Base-by-base conservation (phyloP, 2,329 filamentous ascomycete species). In the Pezizomycotina sp. region DNA sequence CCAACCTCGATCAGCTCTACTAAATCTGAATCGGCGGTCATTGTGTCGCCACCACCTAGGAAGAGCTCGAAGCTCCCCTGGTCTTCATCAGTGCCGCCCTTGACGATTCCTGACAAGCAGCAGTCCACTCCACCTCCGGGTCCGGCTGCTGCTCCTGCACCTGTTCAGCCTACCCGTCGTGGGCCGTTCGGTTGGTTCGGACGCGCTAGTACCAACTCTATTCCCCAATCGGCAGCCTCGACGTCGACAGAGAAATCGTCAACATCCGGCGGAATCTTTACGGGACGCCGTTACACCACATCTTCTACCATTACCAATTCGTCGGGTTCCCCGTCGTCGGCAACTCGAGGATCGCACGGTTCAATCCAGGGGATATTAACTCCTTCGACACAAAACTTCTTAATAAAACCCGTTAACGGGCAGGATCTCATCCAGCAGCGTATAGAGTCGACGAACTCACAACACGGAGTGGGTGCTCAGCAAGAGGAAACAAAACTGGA, bases 1-100 rank as follows among this genome's bases (percentile, higher is more conserved):
- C 53, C 57, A 10, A 45, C 55, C 13, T 61, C 63, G 6, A 58
- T 60, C 29, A 52, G 9, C 55, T 71, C 37, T 65, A 71, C 52
- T 65, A 75, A 53, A 71, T 83, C 43, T 77, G 71, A 51, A 62
- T 86, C 39, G 58, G 62, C 35, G 56, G 58, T 47, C 69, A 72
- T 54, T 73, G 72, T 52, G 69, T 73, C 22, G 55, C 58, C 41
- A 55, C 56, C 47, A 37, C 56, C 44, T 43, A 32, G 42, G 47
- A 36, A 46, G 49, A 34, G 47, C 50, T 23, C 51, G 50, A 34
- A 36, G 42, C 43, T 53, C 48, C 29, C 38, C 47, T 30, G 47
- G 44, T n/a, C 48, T 21, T 32, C 37, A 8, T 19, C 31, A 10
- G 47, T 36, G 33, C 38, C 35, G 37, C 46, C 30, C 20, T 31